Conservation (phyloP, 768 basidiomycete genomes). For the Boletus reticulatus region DNA sequence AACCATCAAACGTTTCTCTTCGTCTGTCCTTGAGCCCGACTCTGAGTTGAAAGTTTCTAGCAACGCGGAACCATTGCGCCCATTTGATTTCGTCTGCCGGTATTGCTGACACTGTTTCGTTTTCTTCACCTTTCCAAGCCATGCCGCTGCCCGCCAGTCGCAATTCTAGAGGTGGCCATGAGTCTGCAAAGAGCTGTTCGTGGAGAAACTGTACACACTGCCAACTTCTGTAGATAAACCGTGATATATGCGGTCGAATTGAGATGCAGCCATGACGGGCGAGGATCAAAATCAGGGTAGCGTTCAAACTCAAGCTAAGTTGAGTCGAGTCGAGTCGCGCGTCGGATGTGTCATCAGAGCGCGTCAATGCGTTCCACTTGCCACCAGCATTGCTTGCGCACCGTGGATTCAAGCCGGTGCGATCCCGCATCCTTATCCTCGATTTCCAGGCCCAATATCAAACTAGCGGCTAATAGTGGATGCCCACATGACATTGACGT, state of each 20-base stretch:
- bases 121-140: slow-evolving; percentile 88
- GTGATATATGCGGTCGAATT: slow-evolving; percentile 85
- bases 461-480: too few relatives aligned
- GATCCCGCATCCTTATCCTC: too few relatives aligned
- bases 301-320: slow-evolving; percentile 26
- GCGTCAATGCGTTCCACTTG: neutral
- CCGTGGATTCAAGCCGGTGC: too few relatives aligned
- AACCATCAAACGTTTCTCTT: slow-evolving; percentile 90
- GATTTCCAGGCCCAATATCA: too few relatives aligned
- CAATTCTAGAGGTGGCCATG: slow-evolving; percentile 52
- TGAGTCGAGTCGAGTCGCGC: neutral
- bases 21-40: slow-evolving; percentile 76
- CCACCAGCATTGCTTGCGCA: too few relatives aligned
- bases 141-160: slow-evolving; percentile 88
- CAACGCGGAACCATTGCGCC: slow-evolving; percentile 90
- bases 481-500: too few relatives aligned
- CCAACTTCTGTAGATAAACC: slow-evolving; percentile 70
- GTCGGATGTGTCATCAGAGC: slow-evolving; percentile 22
- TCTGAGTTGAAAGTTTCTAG: slow-evolving; percentile 87
- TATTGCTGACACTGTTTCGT: slow-evolving; percentile 60
- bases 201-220: slow-evolving; percentile 54
- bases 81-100: slow-evolving; percentile 76
- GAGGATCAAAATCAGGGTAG: neutral
- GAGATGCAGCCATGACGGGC: slow-evolving; percentile 56
- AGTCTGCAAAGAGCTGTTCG: neutral